phyloP scores from a whole-genome alignment of 2,329 filamentous ascomycete genomes.

The Coniochaeta sp. region DNA sequence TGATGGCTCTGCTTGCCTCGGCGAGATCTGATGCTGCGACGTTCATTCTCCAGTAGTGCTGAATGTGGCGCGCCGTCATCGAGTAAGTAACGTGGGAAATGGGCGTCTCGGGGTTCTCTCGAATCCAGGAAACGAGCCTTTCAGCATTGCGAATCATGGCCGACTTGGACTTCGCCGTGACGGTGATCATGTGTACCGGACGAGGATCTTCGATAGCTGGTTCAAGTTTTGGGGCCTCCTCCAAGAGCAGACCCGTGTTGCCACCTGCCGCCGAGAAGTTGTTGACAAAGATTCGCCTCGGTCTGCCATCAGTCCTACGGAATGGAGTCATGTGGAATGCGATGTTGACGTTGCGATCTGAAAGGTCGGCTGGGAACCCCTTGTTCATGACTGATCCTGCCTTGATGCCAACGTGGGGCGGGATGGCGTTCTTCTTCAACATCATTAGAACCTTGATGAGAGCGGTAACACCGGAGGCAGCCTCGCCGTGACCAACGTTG shows the following conservation, averaged over 20 bases:
- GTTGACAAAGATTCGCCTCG: slow-evolving; percentile 50
- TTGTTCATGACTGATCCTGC: slow-evolving; percentile 46
- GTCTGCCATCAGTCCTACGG: slow-evolving; percentile 37
- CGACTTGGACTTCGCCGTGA: slow-evolving; percentile 49
- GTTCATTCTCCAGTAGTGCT: slow-evolving; percentile 50
- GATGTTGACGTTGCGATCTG: slow-evolving; percentile 52
- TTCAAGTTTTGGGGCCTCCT: slow-evolving; percentile 45
- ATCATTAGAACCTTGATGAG: slow-evolving; percentile 60
- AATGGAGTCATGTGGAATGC: slow-evolving; percentile 46
- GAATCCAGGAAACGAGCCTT: slow-evolving; percentile 46
- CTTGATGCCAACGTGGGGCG: slow-evolving; percentile 63
- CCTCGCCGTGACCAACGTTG: slow-evolving; percentile 57
- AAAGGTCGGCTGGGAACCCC: slow-evolving; percentile 49
- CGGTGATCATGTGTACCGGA: slow-evolving; percentile 47
- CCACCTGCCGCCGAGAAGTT: slow-evolving; percentile 67
- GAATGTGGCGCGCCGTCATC: slow-evolving; percentile 58
- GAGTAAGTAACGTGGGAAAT: slow-evolving; percentile 58
- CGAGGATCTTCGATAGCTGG: slow-evolving; percentile 39
- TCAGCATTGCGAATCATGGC: slow-evolving; percentile 54
- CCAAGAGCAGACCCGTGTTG: slow-evolving; percentile 60
- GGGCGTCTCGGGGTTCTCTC: slow-evolving; percentile 41
- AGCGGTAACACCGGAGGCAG: slow-evolving; percentile 54
- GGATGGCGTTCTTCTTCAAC: slow-evolving; percentile 55
- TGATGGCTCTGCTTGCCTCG: slow-evolving; percentile 36
- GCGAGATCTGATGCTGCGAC: slow-evolving; percentile 32